A percentile compares a stretch with the other conserved stretches of the same genome.
Evolutionary conservation across 129 eudicot genomes (phyloP).

Genomic region (Heracleum sosnowskyi): DNA sequence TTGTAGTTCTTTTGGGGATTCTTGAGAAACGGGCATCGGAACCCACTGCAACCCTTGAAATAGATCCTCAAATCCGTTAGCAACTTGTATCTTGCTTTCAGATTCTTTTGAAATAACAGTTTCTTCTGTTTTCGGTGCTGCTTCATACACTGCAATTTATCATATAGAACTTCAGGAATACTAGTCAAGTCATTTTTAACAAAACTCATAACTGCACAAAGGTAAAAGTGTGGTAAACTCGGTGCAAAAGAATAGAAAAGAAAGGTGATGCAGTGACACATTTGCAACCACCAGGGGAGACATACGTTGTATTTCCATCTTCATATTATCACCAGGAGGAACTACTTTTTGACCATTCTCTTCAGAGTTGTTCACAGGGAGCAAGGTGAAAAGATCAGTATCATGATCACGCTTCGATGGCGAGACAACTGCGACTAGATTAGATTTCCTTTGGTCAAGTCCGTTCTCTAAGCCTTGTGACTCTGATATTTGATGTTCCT

Average conservation of each 20-base stretch:
- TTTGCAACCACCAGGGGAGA: slow-evolving; percentile 3
- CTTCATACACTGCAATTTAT: slow-evolving; percentile 28
- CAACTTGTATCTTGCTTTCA: slow-evolving; percentile 27
- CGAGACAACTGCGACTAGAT: slow-evolving; percentile 17
- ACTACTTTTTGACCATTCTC: slow-evolving; percentile 12
- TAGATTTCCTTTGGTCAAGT: slow-evolving; percentile 15
- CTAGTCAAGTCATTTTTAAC: neutral
- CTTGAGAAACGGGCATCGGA: slow-evolving; percentile 19
- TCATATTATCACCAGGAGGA: slow-evolving; percentile 15
- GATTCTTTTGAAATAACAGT: slow-evolving; percentile 15
- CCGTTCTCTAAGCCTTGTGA: slow-evolving; percentile 3
- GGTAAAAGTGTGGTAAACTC: neutral
- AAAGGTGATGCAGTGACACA: neutral
- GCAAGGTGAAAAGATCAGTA: slow-evolving; percentile 42
- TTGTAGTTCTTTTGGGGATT: slow-evolving; percentile 28
- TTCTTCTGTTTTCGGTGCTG: slow-evolving; percentile 16
- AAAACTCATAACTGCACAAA: neutral
- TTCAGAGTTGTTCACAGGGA: slow-evolving; percentile 17
- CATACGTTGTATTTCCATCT: slow-evolving; percentile 36
- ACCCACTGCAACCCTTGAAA: slow-evolving; percentile 45
- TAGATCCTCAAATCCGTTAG: slow-evolving; percentile 44
- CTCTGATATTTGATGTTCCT: slow-evolving; percentile 23
- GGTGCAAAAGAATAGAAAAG: neutral
- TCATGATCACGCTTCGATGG: slow-evolving; percentile 33
- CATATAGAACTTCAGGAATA: neutral